Evolutionary conservation across 805 yeast genomes (phyloP).

Genomic region (Saturnispora serradocipensis): DNA sequence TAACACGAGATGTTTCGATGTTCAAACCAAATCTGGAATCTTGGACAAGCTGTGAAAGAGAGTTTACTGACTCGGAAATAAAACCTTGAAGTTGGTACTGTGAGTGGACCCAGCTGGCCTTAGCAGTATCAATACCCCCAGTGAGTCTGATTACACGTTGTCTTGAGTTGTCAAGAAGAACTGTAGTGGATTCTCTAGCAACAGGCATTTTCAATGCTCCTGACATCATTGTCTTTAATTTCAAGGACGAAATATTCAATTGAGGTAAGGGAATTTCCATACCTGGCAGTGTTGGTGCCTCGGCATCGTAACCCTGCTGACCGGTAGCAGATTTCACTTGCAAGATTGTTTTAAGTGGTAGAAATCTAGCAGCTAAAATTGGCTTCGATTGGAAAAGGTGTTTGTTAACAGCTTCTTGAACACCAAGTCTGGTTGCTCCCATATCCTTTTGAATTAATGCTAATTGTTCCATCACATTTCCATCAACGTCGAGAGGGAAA

Average conservation of each 20-base stretch:
- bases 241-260: constrained; percentile 60
- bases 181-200: constrained; percentile 74
- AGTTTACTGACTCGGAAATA: constrained; percentile 36
- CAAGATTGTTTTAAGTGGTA: constrained; percentile 60
- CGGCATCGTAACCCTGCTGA: constrained; percentile 54
- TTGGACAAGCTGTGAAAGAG: constrained; percentile 50
- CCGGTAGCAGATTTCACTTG: constrained; percentile 61
- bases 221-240: constrained; percentile 54
- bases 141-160: constrained; percentile 65
- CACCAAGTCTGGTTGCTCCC: constrained; percentile 60
- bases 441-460: constrained; percentile 43
- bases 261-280: constrained; percentile 69
- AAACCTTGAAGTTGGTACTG: constrained; percentile 50
- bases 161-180: constrained; percentile 41
- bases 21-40: constrained; percentile 64
- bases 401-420: constrained; percentile 71
- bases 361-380: constrained; percentile 59
- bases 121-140: constrained; percentile 62
- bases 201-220: constrained; percentile 45
- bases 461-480: constrained; percentile 30
- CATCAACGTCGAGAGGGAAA: constrained; percentile 46
- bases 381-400: constrained; percentile 70
- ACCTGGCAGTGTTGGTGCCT: constrained; percentile 58
- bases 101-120: constrained; percentile 87
- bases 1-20: constrained; percentile 54